A percentile compares a stretch with the other conserved stretches of the same genome.
phyloP scores from a whole-genome alignment of 1,139 yeast species.

The Pneumocystis wakefieldiae region DNA sequence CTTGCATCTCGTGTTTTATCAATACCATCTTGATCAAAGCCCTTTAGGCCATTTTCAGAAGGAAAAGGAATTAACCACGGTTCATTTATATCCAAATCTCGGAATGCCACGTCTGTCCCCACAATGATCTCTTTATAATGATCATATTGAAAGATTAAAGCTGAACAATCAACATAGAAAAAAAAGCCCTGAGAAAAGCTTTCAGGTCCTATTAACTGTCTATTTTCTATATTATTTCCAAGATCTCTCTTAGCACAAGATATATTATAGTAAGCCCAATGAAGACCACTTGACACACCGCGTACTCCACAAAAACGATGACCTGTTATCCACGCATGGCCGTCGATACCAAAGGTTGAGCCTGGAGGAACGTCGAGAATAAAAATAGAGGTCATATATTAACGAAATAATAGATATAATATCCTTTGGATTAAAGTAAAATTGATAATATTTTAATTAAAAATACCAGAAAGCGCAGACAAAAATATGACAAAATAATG shows the following conservation, averaged over 20 bases:
- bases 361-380: slow-evolving; percentile 5
- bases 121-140: not conserved
- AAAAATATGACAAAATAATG: no score
- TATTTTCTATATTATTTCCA: not conserved
- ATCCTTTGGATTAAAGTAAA: no score
- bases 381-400: slow-evolving; percentile 3
- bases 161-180: not conserved
- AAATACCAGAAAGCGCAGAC: no score
- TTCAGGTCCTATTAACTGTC: not conserved
- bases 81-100: no score
- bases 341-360: slow-evolving; percentile 7
- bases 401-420: no score
- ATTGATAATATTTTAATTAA: no score
- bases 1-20: not conserved
- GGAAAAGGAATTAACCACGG: no score
- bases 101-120: no score
- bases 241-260: no score
- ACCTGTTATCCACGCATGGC: slow-evolving; percentile 6
- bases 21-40: no score
- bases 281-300: slow-evolving; percentile 4
- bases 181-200: not conserved
- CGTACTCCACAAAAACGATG: slow-evolving; percentile 7
- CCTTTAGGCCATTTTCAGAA: no score
- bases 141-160: not conserved
- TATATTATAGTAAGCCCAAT: slow-evolving; percentile 4